Conservation (phyloP, 1,139 yeast genomes). For the Saccharomycopsis hybrid region DNA sequence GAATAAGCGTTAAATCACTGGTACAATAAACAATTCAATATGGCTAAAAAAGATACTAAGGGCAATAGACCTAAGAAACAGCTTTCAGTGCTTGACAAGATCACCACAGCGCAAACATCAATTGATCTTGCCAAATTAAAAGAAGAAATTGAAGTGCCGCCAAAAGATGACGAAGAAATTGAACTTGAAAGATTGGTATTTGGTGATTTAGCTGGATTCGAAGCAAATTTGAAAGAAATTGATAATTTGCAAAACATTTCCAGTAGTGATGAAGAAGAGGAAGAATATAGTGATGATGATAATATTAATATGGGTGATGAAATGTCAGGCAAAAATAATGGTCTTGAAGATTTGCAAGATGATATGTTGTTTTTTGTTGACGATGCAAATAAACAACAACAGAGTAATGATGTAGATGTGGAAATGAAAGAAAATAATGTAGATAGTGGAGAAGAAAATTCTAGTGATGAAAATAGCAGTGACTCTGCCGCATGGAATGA, state of each 20-base stretch:
- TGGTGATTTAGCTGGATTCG: slow-evolving; percentile 82
- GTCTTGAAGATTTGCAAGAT: slow-evolving; percentile 35
- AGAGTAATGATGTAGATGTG: slow-evolving; percentile 23
- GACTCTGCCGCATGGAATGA: slow-evolving; percentile 73
- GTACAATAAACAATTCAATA: no score
- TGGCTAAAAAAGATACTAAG: no score
- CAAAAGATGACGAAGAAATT: slow-evolving; percentile 70
- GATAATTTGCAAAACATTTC: slow-evolving; percentile 50
- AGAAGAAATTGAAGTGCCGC: slow-evolving; percentile 13
- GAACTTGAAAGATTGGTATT: slow-evolving; percentile 78
- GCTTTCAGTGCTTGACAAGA: no score
- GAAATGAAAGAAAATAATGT: slow-evolving; percentile 29
- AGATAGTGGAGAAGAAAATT: slow-evolving; percentile 33
- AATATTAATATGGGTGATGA: slow-evolving; percentile 31
- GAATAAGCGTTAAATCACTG: no score
- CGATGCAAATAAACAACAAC: no score
- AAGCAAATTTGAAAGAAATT: slow-evolving; percentile 51
- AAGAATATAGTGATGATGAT: slow-evolving; percentile 29
- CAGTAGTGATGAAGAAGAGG: slow-evolving; percentile 38
- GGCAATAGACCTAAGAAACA: no score
- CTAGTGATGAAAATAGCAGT: slow-evolving; percentile 36
- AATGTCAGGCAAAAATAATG: slow-evolving; percentile 26
- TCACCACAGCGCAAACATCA: no score
- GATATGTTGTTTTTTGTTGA: slow-evolving; percentile 64
- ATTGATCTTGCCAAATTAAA: no score